These are phyloP conservation scores for Erigeron canadensis DNA, from an alignment of 129 eudicot species.

Conservation along the genomic window DNA sequence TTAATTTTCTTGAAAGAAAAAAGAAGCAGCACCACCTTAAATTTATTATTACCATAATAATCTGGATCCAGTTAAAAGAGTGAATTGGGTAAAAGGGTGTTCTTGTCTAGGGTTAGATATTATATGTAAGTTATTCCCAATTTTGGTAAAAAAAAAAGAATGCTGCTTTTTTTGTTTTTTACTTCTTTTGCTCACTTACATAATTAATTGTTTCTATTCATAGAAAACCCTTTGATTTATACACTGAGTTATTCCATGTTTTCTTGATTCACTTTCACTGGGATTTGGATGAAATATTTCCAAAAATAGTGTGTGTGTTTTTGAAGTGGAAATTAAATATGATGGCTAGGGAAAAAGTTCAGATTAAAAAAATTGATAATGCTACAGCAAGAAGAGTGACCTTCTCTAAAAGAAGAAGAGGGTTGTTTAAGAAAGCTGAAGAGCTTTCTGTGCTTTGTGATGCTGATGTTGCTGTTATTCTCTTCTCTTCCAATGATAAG, in stretches of 20 bases:
- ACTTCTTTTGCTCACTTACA: constrained; percentile 24
- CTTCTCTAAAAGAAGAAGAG: constrained; percentile 89
- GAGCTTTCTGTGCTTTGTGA: constrained; percentile 90
- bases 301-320: constrained; percentile 26
- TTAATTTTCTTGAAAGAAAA: not conserved
- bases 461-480: constrained; percentile 78
- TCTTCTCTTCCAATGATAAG: constrained; percentile 81
- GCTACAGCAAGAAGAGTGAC: constrained; percentile 89
- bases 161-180: constrained; percentile 25
- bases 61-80: constrained; percentile 41
- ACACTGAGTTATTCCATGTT: constrained; percentile 28
- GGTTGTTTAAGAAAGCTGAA: constrained; percentile 88
- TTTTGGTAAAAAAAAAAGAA: constrained; percentile 49
- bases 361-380: constrained; percentile 80
- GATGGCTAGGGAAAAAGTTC: constrained; percentile 76
- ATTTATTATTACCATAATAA: constrained; percentile 12
- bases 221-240: constrained; percentile 37
- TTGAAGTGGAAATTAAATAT: constrained; percentile 9
- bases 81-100: constrained; percentile 32
- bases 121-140: constrained; percentile 26
- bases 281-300: constrained; percentile 22
- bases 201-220: constrained; percentile 26
- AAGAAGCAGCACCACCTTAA: not conserved
- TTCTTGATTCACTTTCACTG: constrained; percentile 28
- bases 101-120: constrained; percentile 36